Base-by-base conservation (phyloP, 1,284 basidiomycete species). In the Heterobasidion parviporum region DNA sequence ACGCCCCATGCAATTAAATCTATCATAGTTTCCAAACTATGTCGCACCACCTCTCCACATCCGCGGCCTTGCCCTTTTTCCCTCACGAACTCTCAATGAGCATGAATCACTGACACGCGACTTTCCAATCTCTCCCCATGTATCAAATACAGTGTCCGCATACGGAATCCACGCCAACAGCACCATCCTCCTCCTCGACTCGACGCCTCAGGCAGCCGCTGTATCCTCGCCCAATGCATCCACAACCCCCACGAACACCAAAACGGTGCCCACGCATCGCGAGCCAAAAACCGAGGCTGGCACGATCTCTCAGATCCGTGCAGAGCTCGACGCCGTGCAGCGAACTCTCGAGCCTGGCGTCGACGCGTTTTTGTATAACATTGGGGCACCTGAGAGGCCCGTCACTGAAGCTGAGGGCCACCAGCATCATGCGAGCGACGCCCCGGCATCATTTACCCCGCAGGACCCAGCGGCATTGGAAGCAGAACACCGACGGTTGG, bases 121-220 rank as follows among this genome's bases (percentile, higher is more conserved):
- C 63, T 62, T 56, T 56, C 51, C 50, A 20, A 35, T 26, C 38
- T 48, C 45, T 57, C 46, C 34, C 44, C 3, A 26, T 26, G 26
- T 26, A 26, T 26, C 26, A 26, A 26, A 26, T 26, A 38, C 64
- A 87, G 83, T 89, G 60, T 82, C 81, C 45, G 73, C 82, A 1
- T 91, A 88, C 65, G 74, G 76, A 52, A 73, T 91, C 57, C 75
- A 74, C 50, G 70, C 75, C 34, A 79, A 82, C 58, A 81, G 82
- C n/a, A 80, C 75, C 53, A 78, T 91, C 63, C 75, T 77, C 49
- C 74, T 90, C 66, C 76, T 89, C 59, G 81, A 78, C 18, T 74
- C 73, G n/a, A 53, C 51, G n/a, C 50, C 15, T 15, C 34, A 26
- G 18, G 32, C 5, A 18, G 18, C 35, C 18, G 15, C 51, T 35